A percentile compares a stretch with the other conserved stretches of the same genome.
Conservation (phyloP, 208 protist species). For the Leishmania guyanensis region DNA sequence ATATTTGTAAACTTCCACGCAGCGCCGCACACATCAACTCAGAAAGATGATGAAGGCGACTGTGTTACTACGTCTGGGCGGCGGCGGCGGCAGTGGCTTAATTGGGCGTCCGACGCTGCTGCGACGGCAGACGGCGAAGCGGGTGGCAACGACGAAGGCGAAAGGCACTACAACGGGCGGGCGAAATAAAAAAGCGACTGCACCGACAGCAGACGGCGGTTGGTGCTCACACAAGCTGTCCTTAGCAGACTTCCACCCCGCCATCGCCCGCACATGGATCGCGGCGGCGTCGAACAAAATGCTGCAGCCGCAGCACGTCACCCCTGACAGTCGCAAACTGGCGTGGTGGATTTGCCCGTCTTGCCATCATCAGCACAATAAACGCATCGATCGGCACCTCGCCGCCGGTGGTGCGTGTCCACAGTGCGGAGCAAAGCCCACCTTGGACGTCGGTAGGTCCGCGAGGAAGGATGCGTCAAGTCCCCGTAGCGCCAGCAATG, state of each 20-base stretch:
- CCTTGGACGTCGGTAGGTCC: neutral
- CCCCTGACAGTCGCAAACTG: conserved; percentile 66
- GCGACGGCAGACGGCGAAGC: neutral
- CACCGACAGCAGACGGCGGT: neutral
- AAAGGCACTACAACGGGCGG: neutral
- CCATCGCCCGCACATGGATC: conserved; percentile 69
- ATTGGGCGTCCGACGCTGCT: conserved; percentile 6
- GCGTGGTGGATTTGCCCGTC: conserved; percentile 76
- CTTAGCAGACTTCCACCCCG: conserved; percentile 64
- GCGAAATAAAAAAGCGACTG: neutral
- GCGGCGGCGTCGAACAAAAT: conserved; percentile 79
- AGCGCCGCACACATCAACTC: neutral
- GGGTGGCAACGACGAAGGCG: neutral
- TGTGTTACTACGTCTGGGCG: neutral
- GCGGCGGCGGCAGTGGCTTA: neutral
- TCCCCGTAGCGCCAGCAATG: neutral
- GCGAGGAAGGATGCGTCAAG: neutral
- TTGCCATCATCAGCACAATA: conserved; percentile 65
- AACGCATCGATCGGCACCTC: conserved; percentile 81
- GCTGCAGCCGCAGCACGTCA: conserved; percentile 80
- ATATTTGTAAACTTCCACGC: neutral
- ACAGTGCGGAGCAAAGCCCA: conserved; percentile 51
- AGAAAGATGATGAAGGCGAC: conserved; percentile 1
- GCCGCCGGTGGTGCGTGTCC: conserved; percentile 71
- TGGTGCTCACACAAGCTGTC: conserved; percentile 7